Evolutionary conservation across 2,329 filamentous ascomycete species (phyloP).

Genomic region (Aspergillus novofumigatus): DNA sequence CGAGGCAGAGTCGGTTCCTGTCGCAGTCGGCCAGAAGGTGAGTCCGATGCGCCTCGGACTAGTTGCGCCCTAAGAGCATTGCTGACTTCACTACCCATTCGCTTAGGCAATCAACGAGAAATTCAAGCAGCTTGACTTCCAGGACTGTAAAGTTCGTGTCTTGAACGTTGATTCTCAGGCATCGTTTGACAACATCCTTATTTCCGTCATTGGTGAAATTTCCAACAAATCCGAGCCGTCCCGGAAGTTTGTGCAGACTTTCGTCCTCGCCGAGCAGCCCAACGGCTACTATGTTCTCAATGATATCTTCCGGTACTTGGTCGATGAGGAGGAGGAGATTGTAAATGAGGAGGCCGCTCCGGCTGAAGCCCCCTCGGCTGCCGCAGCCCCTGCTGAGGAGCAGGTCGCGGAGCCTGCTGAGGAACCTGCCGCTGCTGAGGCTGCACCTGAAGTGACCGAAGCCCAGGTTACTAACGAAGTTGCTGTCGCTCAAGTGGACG

Average conservation of each 20-base stretch:
- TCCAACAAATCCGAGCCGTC: slow-evolving; percentile 89
- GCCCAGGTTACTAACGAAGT: slow-evolving; percentile 36
- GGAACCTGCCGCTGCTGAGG: slow-evolving; percentile 41
- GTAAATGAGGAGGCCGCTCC: slow-evolving; percentile 39
- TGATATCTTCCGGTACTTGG: slow-evolving; percentile 93
- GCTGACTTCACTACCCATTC: slow-evolving; percentile 15
- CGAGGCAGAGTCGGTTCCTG: slow-evolving; percentile 82
- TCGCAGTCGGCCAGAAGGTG: slow-evolving; percentile 85
- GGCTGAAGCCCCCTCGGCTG: slow-evolving; percentile 40
- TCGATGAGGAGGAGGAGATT: slow-evolving; percentile 66
- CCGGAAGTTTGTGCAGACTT: slow-evolving; percentile 96
- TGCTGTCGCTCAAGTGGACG: slow-evolving; percentile 58
- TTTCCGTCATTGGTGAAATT: slow-evolving; percentile 96
- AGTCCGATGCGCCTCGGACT: slow-evolving; percentile 31
- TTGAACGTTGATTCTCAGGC: slow-evolving; percentile 96
- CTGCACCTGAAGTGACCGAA: slow-evolving; percentile 23
- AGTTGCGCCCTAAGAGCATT: not conserved
- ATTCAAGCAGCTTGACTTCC: slow-evolving; percentile 88
- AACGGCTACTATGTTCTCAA: slow-evolving; percentile 98
- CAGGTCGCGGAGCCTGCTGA: slow-evolving; percentile 43
- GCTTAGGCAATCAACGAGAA: slow-evolving; percentile 83
- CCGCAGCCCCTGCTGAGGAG: slow-evolving; percentile 43
- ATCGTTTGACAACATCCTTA: slow-evolving; percentile 88
- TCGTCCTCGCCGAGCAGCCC: slow-evolving; percentile 91
- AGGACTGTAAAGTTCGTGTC: slow-evolving; percentile 97